Base-by-base conservation (phyloP, 768 basidiomycete species). In the Lenzites betulinus region DNA sequence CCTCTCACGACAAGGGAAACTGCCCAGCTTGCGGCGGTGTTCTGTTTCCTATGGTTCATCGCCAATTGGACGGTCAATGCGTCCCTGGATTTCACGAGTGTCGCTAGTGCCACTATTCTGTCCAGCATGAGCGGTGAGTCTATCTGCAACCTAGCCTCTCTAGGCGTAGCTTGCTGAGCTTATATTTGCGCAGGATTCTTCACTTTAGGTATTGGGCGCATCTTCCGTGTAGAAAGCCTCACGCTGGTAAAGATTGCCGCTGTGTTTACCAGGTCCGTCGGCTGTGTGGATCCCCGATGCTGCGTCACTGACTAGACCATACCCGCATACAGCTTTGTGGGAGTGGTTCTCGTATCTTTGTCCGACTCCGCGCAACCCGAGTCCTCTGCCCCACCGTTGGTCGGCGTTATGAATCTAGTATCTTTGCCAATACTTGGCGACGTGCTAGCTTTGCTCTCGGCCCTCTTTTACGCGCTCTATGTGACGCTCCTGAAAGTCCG, bases 21-120 rank as follows among this genome's bases (percentile, higher is more conserved):
- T 0, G 87, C 88, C 7, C 74, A 81, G 39, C 79, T 99, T 13
- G 93, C 96, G 4, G 76, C 84, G 6, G 74, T 81, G 51, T 98
- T 98, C 74, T 93, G 90, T 72, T 80, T 92, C 59, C 77, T 96
- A 36, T 99, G 95, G 93, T 97, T 99, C 68, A 78, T 87, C 38
- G 96, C 96, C 13, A 98, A 98, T 69, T 98, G 95, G 93, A 73
- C 86, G 12, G 77, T 96, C 30, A 97, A 95, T 70, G 88, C 87
- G 1, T 80, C 90, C 20, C 79, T 98, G 46, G 87, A 84, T 30
- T 90, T 88, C 70, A 98, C 96, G 1, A 93, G 88, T 67, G 95
- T 98, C n/a, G 92, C 93, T 2, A 96, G 93, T 71, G 86, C 92
- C 20, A 97, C 95, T 4, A 88, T 98, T 38, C 74, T 97, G 52